Evolutionary conservation across 805 yeast species (phyloP).

Genomic region (Zygotorulaspora sp.): DNA sequence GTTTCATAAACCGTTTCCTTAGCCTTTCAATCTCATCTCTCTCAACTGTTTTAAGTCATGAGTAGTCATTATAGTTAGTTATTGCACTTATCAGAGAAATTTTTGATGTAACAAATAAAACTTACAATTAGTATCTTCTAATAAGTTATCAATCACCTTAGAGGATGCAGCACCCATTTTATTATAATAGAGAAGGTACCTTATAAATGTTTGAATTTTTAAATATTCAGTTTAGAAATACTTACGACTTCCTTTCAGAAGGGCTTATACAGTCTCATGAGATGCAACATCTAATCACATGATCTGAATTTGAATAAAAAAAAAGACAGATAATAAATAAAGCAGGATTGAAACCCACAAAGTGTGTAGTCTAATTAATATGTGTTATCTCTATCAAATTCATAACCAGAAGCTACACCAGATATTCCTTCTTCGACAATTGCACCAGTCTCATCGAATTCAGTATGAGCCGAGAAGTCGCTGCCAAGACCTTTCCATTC

Average conservation of each 20-base stretch:
- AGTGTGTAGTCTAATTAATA: background rate
- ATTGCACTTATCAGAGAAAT: background rate
- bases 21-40: constrained; percentile 88
- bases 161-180: constrained; percentile 61
- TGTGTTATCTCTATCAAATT: constrained; percentile 32
- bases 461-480: constrained; percentile 55
- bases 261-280: too few relatives aligned
- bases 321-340: background rate
- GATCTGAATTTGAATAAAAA: too few relatives aligned
- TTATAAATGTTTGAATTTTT: background rate
- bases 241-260: too few relatives aligned
- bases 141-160: constrained; percentile 58
- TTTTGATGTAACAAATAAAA: too few relatives aligned
- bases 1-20: constrained; percentile 88
- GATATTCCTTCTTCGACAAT: constrained; percentile 72
- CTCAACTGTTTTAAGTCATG: constrained; percentile 46
- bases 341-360: too few relatives aligned
- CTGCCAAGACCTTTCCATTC: constrained; percentile 91
- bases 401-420: constrained; percentile 90
- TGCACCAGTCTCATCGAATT: constrained; percentile 60
- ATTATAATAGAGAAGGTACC: too few relatives aligned
- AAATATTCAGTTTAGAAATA: too few relatives aligned
- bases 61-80: background rate
- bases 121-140: constrained; percentile 76
- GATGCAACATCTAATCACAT: too few relatives aligned